Evolutionary conservation across 2,329 filamentous ascomycete species (phyloP).

Genomic region (Emergomyces orientalis): DNA sequence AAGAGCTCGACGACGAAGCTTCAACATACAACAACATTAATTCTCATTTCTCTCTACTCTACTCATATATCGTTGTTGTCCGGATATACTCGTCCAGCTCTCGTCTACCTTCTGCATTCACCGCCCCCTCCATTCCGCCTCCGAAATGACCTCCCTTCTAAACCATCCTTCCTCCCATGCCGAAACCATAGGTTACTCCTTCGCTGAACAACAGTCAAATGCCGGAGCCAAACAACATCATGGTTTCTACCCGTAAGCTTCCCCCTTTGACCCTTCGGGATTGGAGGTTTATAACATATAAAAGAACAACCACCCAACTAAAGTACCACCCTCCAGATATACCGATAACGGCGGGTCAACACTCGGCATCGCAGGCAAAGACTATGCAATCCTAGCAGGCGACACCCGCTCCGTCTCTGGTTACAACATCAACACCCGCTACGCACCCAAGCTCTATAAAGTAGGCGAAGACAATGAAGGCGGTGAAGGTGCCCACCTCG

Average conservation of each 20-base stretch:
- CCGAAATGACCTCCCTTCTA: conserved; percentile 48
- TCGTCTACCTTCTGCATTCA: neutral
- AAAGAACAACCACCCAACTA: neutral
- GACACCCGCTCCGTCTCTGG: conserved; percentile 93
- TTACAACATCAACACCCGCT: conserved; percentile 98
- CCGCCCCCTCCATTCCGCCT: neutral
- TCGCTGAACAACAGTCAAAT: conserved; percentile 41
- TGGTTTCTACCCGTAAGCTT: conserved; percentile 78
- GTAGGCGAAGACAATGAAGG: conserved; percentile 85
- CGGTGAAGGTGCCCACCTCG: conserved; percentile 73
- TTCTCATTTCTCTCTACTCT: neutral
- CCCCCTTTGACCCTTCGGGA: neutral
- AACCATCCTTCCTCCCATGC: conserved; percentile 40
- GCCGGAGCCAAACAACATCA: conserved; percentile 55
- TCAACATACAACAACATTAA: neutral
- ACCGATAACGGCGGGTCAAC: conserved; percentile 97
- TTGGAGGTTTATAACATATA: neutral
- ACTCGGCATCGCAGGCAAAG: conserved; percentile 82
- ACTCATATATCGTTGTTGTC: conserved; percentile 1
- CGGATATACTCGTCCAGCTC: neutral
- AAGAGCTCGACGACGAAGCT: neutral
- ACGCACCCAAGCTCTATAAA: conserved; percentile 91
- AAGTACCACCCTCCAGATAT: conserved; percentile 47
- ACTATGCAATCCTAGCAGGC: conserved; percentile 94
- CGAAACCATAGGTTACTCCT: conserved; percentile 51